Evolutionary conservation across 1,284 basidiomycete genomes (phyloP).

Genomic region (Irpex sp.): DNA sequence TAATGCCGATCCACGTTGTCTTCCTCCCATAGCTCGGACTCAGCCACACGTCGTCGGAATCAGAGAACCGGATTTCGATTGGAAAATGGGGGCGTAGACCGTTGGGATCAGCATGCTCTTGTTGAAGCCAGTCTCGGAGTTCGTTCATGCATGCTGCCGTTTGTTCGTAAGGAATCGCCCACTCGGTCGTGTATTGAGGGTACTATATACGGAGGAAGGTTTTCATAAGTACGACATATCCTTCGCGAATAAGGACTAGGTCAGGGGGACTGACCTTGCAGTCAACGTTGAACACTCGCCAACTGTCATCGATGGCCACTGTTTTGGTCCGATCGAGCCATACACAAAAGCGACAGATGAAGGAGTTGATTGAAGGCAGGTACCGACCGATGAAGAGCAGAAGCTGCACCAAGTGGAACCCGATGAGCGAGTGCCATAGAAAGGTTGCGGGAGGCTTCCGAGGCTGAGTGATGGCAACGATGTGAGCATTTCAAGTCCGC

Average conservation of each 20-base stretch:
- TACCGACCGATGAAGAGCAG: constrained; percentile 72
- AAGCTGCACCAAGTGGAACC: constrained; percentile 77
- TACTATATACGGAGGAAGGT: constrained; percentile 43
- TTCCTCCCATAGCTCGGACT: constrained; percentile 80
- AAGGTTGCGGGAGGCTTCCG: constrained; percentile 52
- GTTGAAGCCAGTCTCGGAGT: constrained; percentile 72
- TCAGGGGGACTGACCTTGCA: constrained; percentile 54
- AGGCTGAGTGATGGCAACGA: constrained; percentile 31
- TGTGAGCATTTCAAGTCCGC: constrained; percentile 19
- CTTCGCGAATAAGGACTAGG: constrained; percentile 7
- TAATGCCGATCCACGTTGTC: constrained; percentile 94
- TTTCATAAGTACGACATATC: not conserved
- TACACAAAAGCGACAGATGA: constrained; percentile 51
- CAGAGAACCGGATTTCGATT: constrained; percentile 90
- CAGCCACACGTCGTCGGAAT: constrained; percentile 90
- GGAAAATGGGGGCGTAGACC: constrained; percentile 91
- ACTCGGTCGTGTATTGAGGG: constrained; percentile 89
- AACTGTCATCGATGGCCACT: constrained; percentile 67
- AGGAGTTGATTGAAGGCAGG: constrained; percentile 49
- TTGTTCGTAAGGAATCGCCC: constrained; percentile 79
- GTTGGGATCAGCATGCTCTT: constrained; percentile 60
- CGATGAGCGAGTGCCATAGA: constrained; percentile 67
- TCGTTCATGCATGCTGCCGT: constrained; percentile 69
- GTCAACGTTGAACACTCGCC: constrained; percentile 83
- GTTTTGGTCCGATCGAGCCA: constrained; percentile 55